phyloP scores from a whole-genome alignment of 805 yeast species.

The Blastobotrys americana region DNA sequence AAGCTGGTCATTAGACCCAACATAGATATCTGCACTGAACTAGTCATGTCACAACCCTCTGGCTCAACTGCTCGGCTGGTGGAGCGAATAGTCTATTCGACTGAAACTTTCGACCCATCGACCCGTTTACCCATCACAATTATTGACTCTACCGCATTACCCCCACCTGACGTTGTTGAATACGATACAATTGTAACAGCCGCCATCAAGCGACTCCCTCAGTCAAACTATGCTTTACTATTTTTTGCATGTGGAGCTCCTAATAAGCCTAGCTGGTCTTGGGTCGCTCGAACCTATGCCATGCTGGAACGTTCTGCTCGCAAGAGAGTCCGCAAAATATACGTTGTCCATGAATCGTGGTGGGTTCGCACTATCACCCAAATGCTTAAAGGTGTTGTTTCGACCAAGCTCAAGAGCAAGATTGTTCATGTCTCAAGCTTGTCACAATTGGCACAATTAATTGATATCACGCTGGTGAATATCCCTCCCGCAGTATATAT shows the following conservation, averaged over 20 bases:
- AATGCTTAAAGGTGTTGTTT: conserved; percentile 55
- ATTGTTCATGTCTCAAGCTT: conserved; percentile 43
- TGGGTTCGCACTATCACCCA: conserved; percentile 72
- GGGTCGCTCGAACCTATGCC: conserved; percentile 56
- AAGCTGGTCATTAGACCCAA: too few species aligned
- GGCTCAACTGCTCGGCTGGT: conserved; percentile 14
- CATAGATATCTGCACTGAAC: too few species aligned
- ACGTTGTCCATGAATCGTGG: conserved; percentile 89
- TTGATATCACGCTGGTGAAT: conserved; percentile 72
- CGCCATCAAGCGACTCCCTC: conserved; percentile 52
- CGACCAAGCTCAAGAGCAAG: conserved; percentile 39
- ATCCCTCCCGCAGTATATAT: conserved; percentile 70
- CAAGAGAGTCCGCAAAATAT: conserved; percentile 51
- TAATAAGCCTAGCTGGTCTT: conserved; percentile 53
- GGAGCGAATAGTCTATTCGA: conserved; percentile 44
- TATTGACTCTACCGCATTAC: conserved; percentile 76
- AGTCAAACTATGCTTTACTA: conserved; percentile 54
- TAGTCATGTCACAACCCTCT: too few species aligned
- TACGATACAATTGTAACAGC: conserved; percentile 49
- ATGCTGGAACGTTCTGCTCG: conserved; percentile 51
- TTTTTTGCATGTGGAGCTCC: conserved; percentile 80
- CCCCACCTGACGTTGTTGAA: conserved; percentile 44
- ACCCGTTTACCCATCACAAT: conserved; percentile 67
- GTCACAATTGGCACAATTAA: conserved; percentile 46
- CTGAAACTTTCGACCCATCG: conserved; percentile 59